Conservation (phyloP, 2,329 filamentous ascomycete species). For the Hypoxylon sp. region DNA sequence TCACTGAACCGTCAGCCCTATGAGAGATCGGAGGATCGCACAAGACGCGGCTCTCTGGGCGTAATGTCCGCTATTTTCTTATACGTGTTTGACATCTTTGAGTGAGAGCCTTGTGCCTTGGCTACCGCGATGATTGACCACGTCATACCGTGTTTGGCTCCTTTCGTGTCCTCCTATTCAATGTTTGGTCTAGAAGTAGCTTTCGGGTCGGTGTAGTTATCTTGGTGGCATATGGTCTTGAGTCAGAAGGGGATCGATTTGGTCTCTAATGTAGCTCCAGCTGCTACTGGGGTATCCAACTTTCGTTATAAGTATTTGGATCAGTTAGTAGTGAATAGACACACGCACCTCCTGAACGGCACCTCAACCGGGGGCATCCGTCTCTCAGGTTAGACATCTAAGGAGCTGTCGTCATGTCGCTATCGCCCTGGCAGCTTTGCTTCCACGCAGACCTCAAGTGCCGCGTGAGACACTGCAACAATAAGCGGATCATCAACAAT, state of each 20-base stretch:
- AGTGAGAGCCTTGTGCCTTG: constrained; percentile 3
- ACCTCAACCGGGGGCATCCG: background rate
- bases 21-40: background rate
- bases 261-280: background rate
- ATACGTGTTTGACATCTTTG: constrained; percentile 23
- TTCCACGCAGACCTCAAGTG: constrained; percentile 42
- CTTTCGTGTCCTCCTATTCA: background rate
- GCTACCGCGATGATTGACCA: constrained; percentile 18
- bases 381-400: background rate
- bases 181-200: constrained; percentile 13
- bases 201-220: background rate
- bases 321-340: background rate
- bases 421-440: constrained; percentile 43
- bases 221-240: background rate
- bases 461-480: constrained; percentile 31
- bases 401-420: constrained; percentile 12
- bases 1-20: constrained; percentile 27
- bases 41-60: background rate
- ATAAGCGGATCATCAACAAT: constrained; percentile 29
- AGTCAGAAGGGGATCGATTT: constrained; percentile 15
- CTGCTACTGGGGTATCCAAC: too few relatives aligned
- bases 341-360: background rate
- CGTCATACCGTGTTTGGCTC: constrained; percentile 40
- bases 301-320: background rate
- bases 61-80: background rate